Conservation (phyloP, 345 rosid species). For the thale cress (Arabidopsis thaliana) region DNA sequence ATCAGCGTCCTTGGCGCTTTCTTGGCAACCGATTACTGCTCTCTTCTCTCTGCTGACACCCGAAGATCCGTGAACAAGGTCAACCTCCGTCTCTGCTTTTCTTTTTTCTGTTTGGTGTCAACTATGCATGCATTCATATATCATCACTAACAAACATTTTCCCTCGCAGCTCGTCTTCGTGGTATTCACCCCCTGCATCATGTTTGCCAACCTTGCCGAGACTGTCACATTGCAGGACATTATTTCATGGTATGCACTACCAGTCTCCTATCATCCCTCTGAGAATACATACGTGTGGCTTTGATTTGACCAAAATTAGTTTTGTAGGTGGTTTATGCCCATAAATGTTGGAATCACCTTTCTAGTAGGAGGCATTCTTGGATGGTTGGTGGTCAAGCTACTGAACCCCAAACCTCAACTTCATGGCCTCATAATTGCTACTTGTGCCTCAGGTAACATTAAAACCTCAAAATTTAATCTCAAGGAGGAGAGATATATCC, state of each 20-base stretch:
- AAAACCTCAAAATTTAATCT: neutral
- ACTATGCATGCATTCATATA: neutral
- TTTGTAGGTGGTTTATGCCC: constrained; percentile 96
- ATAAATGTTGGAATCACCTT: constrained; percentile 86
- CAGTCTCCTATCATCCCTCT: neutral
- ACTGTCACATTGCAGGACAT: constrained; percentile 90
- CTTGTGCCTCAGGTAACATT: constrained; percentile 74
- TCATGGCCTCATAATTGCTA: constrained; percentile 85
- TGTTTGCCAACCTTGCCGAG: constrained; percentile 80
- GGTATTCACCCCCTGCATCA: constrained; percentile 83
- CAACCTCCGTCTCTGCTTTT: constrained; percentile 6
- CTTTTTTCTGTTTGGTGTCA: neutral
- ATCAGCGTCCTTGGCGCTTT: constrained; percentile 82
- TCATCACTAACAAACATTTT: neutral
- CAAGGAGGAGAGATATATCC: neutral
- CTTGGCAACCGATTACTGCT: constrained; percentile 71
- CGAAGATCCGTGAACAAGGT: constrained; percentile 87
- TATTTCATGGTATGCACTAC: constrained; percentile 69
- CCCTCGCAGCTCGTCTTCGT: constrained; percentile 75
- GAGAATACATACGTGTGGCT: constrained; percentile 19
- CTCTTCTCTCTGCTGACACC: constrained; percentile 67
- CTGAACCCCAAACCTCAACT: constrained; percentile 75
- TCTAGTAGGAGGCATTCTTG: constrained; percentile 76
- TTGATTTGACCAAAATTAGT: neutral
- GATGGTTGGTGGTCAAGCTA: constrained; percentile 86